Evolutionary conservation across 106 monocot species (phyloP).

Genomic region (Dioscorea dumetorum): DNA sequence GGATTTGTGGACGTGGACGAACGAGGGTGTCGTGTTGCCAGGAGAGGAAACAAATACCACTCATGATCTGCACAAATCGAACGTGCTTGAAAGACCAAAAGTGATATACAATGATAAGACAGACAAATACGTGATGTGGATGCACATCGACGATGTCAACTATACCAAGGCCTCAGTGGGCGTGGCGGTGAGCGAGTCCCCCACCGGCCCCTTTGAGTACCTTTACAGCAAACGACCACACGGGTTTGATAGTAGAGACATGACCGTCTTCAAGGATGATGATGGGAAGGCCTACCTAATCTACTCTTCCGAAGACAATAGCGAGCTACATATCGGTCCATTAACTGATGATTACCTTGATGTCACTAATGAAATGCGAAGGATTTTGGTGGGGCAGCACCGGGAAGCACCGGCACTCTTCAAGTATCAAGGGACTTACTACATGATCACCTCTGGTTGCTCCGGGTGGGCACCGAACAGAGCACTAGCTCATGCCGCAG

Average conservation of each 20-base stretch:
- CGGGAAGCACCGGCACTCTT: constrained; percentile 91
- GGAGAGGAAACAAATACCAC: constrained; percentile 52
- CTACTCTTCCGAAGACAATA: constrained; percentile 82
- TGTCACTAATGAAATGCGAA: constrained; percentile 37
- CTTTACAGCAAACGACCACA: constrained; percentile 77
- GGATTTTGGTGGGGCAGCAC: constrained; percentile 62
- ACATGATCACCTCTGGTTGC: constrained; percentile 98
- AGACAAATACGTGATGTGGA: constrained; percentile 77
- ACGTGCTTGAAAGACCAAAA: constrained; percentile 91
- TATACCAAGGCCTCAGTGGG: constrained; percentile 95
- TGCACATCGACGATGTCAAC: constrained; percentile 86
- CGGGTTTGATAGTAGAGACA: constrained; percentile 82
- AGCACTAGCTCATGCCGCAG: constrained; percentile 73
- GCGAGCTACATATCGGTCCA: constrained; percentile 75
- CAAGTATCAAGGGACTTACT: constrained; percentile 69
- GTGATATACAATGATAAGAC: constrained; percentile 71
- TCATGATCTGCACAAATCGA: constrained; percentile 75
- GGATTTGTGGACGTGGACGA: constrained; percentile 82
- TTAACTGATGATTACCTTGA: constrained; percentile 75
- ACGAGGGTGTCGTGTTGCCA: constrained; percentile 74
- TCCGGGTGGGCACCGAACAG: constrained; percentile 89
- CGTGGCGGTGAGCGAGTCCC: constrained; percentile 57
- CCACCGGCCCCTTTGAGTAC: constrained; percentile 79
- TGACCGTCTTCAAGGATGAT: constrained; percentile 94
- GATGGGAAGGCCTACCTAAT: constrained; percentile 67